phyloP scores from a whole-genome alignment of 345 rosid species.

The Salix brachista region DNA sequence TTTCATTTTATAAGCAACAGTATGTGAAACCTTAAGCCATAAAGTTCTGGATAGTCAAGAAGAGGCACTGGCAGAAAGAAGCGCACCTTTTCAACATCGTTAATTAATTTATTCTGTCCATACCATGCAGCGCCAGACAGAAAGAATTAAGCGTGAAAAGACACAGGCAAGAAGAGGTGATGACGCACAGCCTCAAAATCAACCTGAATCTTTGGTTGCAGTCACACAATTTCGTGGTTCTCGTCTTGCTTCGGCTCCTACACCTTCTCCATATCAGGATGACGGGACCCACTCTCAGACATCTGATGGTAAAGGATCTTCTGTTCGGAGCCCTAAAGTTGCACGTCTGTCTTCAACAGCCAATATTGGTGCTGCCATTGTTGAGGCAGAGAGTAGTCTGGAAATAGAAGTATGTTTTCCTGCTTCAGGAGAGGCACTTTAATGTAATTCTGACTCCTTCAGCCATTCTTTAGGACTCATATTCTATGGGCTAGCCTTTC shows the following conservation, averaged over 20 bases:
- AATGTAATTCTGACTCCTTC: conserved; percentile 40
- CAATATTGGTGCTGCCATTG: conserved; percentile 66
- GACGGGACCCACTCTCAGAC: neutral
- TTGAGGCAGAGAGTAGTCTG: conserved; percentile 65
- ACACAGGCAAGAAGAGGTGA: conserved; percentile 52
- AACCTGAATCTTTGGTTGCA: conserved; percentile 66
- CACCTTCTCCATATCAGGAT: conserved; percentile 70
- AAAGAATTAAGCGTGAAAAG: conserved; percentile 62
- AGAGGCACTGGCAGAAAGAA: neutral
- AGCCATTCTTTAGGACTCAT: conserved; percentile 39
- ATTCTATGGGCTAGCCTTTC: conserved; percentile 33
- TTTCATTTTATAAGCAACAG: neutral
- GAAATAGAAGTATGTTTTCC: conserved; percentile 78
- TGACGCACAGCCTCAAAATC: conserved; percentile 51
- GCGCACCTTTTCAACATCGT: neutral
- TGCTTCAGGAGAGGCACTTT: conserved; percentile 39
- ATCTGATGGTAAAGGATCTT: conserved; percentile 31
- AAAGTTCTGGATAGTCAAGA: neutral
- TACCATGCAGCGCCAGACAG: conserved; percentile 66
- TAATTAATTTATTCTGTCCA: conserved; percentile 4
- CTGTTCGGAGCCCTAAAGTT: conserved; percentile 41
- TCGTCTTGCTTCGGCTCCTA: conserved; percentile 83
- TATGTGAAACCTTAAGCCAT: neutral
- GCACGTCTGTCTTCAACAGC: conserved; percentile 49
- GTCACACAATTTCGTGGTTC: conserved; percentile 70